Evolutionary conservation across 1,139 yeast species (phyloP).

Genomic region (Geotrichum restrictum): DNA sequence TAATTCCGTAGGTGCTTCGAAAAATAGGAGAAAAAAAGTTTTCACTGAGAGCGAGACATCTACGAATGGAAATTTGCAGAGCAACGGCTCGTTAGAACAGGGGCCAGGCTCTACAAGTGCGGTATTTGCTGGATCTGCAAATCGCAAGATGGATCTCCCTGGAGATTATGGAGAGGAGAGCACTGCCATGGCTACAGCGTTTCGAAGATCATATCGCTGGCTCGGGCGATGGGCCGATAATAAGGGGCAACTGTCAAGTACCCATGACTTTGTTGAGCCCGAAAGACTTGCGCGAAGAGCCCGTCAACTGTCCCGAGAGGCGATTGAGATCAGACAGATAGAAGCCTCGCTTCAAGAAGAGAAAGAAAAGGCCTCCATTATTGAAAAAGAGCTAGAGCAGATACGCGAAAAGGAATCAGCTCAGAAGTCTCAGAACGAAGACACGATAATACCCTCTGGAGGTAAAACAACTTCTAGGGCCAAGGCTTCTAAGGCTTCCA

Average conservation of each 20-base stretch:
- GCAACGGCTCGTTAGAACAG: slow-evolving; percentile 1
- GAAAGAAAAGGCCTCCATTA: slow-evolving; percentile 2
- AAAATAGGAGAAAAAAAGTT: background rate
- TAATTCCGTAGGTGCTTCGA: background rate
- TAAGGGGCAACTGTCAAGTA: background rate
- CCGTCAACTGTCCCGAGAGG: slow-evolving; percentile 17
- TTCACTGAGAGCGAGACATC: background rate
- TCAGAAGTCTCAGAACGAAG: background rate
- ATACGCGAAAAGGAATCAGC: background rate
- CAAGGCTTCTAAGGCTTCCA: background rate
- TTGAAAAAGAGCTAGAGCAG: background rate
- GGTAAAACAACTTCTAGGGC: background rate
- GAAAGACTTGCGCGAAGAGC: slow-evolving; percentile 23
- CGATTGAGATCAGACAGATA: slow-evolving; percentile 7
- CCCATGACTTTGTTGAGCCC: background rate
- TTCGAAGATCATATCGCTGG: slow-evolving; percentile 31
- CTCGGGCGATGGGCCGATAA: slow-evolving; percentile 24
- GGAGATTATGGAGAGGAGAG: slow-evolving; percentile 33
- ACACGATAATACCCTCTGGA: background rate
- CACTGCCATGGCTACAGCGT: slow-evolving; percentile 26
- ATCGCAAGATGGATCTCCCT: slow-evolving; percentile 1
- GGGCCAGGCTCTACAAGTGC: slow-evolving; percentile 2
- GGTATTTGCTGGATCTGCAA: background rate
- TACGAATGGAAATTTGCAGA: background rate
- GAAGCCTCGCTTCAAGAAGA: slow-evolving; percentile 11